These are phyloP conservation scores for Komagataea norvegica DNA, from an alignment of 1,139 yeast genomes.

Conservation along the genomic window DNA sequence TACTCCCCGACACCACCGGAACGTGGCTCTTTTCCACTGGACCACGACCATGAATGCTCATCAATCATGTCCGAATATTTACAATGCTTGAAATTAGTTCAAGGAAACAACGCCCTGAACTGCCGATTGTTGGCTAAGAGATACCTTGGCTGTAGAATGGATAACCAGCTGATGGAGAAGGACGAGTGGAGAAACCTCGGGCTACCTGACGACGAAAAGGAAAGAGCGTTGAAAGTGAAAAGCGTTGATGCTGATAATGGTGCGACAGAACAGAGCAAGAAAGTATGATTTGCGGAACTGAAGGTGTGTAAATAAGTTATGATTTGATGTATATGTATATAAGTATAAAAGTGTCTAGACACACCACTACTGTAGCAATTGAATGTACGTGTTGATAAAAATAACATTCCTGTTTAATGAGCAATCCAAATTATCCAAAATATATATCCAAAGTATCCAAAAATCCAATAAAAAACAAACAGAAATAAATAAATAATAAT, in stretches of 20 bases:
- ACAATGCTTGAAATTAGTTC: conserved; percentile 70
- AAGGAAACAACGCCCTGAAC: conserved; percentile 82
- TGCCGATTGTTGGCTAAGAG: conserved; percentile 79
- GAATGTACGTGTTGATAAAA: too few species aligned
- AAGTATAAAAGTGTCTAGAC: too few species aligned
- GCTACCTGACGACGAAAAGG: conserved; percentile 57
- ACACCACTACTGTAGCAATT: too few species aligned
- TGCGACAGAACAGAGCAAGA: not conserved
- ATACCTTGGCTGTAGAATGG: conserved; percentile 87
- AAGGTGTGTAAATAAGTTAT: too few species aligned
- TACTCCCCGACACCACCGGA: conserved; percentile 86
- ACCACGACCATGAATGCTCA: conserved; percentile 85
- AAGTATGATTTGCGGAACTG: too few species aligned
- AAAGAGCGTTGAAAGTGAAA: not conserved
- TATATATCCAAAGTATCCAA: not conserved
- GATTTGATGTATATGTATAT: too few species aligned
- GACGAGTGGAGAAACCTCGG: conserved; percentile 85
- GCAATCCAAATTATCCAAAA: not conserved
- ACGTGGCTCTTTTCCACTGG: conserved; percentile 92
- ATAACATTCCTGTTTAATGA: too few species aligned
- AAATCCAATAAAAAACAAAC: not conserved
- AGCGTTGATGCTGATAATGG: not conserved
- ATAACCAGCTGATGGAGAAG: conserved; percentile 75
- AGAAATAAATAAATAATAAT: too few species aligned
- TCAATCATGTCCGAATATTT: conserved; percentile 70